Evolutionary conservation across 2,329 filamentous ascomycete species (phyloP).

Genomic region (Aspergillus alliaceus): DNA sequence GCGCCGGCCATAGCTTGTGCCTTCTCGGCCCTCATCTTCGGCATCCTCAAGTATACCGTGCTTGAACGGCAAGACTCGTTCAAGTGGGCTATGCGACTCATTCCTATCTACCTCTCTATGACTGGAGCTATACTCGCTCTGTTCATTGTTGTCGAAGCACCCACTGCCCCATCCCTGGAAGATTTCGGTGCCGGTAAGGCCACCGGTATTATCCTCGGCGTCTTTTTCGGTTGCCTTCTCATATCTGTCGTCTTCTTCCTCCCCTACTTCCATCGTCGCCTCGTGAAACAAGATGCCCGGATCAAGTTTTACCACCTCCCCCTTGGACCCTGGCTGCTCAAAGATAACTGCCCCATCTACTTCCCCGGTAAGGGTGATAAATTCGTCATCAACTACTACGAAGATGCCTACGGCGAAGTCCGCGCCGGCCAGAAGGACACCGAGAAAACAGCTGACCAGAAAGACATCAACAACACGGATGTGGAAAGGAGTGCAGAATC

Average conservation of each 20-base stretch:
- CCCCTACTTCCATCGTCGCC: slow-evolving; percentile 29
- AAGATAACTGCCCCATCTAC: slow-evolving; percentile 41
- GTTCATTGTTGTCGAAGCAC: slow-evolving; percentile 55
- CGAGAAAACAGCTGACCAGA: slow-evolving; percentile 5
- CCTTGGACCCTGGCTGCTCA: slow-evolving; percentile 44
- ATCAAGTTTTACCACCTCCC: slow-evolving; percentile 27
- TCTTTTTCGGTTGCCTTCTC: slow-evolving; percentile 26
- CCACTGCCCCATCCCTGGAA: slow-evolving; percentile 23
- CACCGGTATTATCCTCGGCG: slow-evolving; percentile 26
- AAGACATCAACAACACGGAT: slow-evolving; percentile 9
- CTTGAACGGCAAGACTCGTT: slow-evolving; percentile 52
- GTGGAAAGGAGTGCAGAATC: slow-evolving; percentile 16
- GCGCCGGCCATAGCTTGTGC: slow-evolving; percentile 49
- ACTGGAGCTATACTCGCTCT: slow-evolving; percentile 54
- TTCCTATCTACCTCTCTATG: slow-evolving; percentile 51
- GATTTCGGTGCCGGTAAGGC: slow-evolving; percentile 27
- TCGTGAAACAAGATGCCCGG: slow-evolving; percentile 22
- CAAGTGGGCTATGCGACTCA: slow-evolving; percentile 50
- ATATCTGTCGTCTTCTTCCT: slow-evolving; percentile 26
- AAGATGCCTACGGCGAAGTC: slow-evolving; percentile 28
- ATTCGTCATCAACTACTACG: slow-evolving; percentile 44
- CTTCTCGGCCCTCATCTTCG: slow-evolving; percentile 53
- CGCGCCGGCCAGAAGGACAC: slow-evolving; percentile 16
- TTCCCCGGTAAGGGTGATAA: slow-evolving; percentile 39
- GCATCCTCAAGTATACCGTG: slow-evolving; percentile 50